Percentiles rank a stretch among this genome's conserved stretches.
Conservation (phyloP, 306 rosid genomes). For the Pyrus pyrifolia region DNA sequence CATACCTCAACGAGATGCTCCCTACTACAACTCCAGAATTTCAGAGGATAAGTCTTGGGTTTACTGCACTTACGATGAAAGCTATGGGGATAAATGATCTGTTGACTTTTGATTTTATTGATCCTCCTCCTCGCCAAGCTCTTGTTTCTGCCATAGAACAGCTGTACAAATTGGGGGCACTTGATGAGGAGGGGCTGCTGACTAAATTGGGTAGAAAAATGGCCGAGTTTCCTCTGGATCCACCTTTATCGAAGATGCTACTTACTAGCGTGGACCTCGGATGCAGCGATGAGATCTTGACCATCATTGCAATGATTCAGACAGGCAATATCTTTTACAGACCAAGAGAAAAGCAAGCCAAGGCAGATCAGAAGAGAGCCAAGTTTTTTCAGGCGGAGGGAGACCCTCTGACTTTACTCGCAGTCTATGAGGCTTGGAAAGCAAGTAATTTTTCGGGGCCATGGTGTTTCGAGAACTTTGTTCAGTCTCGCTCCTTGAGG, state of each 20-base stretch:
- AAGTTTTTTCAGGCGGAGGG: not conserved
- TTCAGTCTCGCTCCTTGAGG: not conserved
- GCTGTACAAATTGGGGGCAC: slow-evolving; percentile 75
- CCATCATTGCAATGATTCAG: not conserved
- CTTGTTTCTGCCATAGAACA: slow-evolving; percentile 85
- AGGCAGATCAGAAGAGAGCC: not conserved
- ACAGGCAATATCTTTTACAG: not conserved
- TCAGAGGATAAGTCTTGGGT: slow-evolving; percentile 66
- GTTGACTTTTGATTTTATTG: slow-evolving; percentile 76
- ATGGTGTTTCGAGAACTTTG: not conserved
- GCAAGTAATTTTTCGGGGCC: not conserved
- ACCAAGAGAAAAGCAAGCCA: not conserved
- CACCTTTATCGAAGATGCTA: slow-evolving; percentile 25
- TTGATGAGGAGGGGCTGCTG: slow-evolving; percentile 83
- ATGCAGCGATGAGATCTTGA: not conserved
- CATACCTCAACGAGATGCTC: slow-evolving; percentile 73
- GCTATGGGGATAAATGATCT: slow-evolving; percentile 85
- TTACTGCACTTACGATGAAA: slow-evolving; percentile 56
- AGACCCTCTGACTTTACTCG: not conserved
- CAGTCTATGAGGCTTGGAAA: not conserved
- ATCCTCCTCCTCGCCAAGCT: slow-evolving; percentile 81
- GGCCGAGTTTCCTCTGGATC: not conserved
- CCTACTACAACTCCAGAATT: slow-evolving; percentile 72
- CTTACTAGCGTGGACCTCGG: not conserved
- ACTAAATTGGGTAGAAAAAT: slow-evolving; percentile 11